Conservation (phyloP, 306 rosid species). For the Vicia sativa region DNA sequence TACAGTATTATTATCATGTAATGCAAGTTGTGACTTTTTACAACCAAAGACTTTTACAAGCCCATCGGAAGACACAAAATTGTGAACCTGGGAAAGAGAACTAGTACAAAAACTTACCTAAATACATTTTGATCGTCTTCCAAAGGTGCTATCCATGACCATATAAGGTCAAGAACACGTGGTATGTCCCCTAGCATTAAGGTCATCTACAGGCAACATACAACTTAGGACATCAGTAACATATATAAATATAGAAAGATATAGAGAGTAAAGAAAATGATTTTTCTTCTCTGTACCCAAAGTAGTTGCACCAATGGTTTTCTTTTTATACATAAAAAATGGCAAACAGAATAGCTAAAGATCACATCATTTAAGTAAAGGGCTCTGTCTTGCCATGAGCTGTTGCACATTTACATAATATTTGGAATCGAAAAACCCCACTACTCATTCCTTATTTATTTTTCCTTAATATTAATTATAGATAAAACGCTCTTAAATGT, state of each 20-base stretch:
- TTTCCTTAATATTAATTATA: background rate
- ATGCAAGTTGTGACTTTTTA: background rate
- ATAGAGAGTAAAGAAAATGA: background rate
- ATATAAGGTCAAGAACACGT: slow-evolving; percentile 80
- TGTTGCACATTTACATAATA: background rate
- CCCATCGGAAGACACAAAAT: slow-evolving; percentile 5
- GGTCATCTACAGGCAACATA: slow-evolving; percentile 66
- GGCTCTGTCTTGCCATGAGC: slow-evolving; percentile 13
- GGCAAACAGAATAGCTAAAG: slow-evolving; percentile 3
- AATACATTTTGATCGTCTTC: slow-evolving; percentile 73
- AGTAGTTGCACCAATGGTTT: slow-evolving; percentile 7
- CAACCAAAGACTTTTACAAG: slow-evolving; percentile 24
- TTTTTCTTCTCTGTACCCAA: background rate
- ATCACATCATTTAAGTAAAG: slow-evolving; percentile 23
- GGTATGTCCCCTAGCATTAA: slow-evolving; percentile 91
- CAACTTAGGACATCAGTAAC: slow-evolving; percentile 39
- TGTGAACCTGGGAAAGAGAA: slow-evolving; percentile 35
- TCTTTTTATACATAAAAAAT: background rate
- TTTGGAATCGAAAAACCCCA: slow-evolving; percentile 3
- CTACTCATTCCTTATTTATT: slow-evolving; percentile 2
- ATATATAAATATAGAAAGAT: slow-evolving; percentile 10
- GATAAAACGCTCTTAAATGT: slow-evolving; percentile 26
- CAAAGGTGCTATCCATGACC: slow-evolving; percentile 97
- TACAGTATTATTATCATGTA: background rate
- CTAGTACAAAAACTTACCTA: slow-evolving; percentile 53